phyloP scores from a whole-genome alignment of 139 green algal genomes.

The Astrephomene gubernaculifera region DNA sequence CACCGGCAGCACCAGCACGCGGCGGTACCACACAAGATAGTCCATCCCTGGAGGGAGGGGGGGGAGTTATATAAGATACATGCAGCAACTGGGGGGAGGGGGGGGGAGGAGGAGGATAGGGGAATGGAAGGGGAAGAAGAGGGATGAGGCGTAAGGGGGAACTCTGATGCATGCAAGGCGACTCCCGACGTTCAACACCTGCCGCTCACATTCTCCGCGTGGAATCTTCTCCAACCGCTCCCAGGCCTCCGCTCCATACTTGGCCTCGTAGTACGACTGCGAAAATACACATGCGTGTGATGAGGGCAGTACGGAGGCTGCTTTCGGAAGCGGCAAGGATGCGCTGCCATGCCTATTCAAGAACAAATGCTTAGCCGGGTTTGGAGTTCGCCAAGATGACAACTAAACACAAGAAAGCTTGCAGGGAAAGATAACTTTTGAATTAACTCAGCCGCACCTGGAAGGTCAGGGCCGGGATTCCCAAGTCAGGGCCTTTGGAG shows the following conservation, averaged over 20 bases:
- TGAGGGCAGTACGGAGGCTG: no score
- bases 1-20: slow-evolving; percentile 51
- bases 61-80: background rate
- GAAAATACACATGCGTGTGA: no score
- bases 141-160: background rate
- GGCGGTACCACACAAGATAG: slow-evolving; percentile 62
- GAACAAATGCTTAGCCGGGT: no score
- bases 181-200: no score
- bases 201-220: slow-evolving; percentile 41
- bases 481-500: slow-evolving; percentile 46
- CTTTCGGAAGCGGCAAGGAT: no score
- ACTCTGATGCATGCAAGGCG: no score
- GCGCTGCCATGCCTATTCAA: no score
- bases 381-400: no score
- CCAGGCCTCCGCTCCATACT: slow-evolving; percentile 49
- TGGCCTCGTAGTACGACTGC: slow-evolving; percentile 59
- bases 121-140: background rate
- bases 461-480: slow-evolving; percentile 57
- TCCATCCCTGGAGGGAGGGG: slow-evolving; percentile 45
- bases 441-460: no score
- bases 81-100: background rate
- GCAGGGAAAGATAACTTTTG: no score
- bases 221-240: slow-evolving; percentile 60
- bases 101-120: background rate
- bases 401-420: no score